Conservation (phyloP, 805 yeast genomes). For the Saturnispora zaruensis region DNA sequence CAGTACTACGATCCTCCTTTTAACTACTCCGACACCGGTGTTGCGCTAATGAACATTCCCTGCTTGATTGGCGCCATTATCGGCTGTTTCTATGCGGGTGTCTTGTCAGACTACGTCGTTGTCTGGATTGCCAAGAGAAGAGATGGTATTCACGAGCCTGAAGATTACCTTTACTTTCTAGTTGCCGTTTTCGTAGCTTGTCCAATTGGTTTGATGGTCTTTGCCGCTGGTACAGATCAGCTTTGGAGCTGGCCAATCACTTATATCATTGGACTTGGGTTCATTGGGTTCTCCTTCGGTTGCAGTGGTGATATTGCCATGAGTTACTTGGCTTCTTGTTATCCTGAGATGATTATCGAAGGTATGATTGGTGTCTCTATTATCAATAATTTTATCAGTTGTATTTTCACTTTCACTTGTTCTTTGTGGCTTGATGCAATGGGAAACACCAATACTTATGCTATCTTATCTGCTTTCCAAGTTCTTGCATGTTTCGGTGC, state of each 20-base stretch:
- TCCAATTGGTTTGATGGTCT: slow-evolving; percentile 54
- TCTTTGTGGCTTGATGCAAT: slow-evolving; percentile 49
- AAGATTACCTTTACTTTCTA: slow-evolving; percentile 51
- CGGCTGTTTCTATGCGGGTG: slow-evolving; percentile 61
- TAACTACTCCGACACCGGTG: slow-evolving; percentile 55
- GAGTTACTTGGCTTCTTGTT: slow-evolving; percentile 58
- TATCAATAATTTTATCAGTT: slow-evolving; percentile 56
- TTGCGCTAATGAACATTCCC: slow-evolving; percentile 71
- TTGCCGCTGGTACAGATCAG: slow-evolving; percentile 57
- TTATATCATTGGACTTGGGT: slow-evolving; percentile 49
- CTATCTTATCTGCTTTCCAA: slow-evolving; percentile 52
- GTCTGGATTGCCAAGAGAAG: slow-evolving; percentile 52
- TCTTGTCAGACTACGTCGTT: slow-evolving; percentile 50
- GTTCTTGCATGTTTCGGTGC: slow-evolving; percentile 44
- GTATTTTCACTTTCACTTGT: slow-evolving; percentile 59
- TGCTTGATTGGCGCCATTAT: slow-evolving; percentile 56
- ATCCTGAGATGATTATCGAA: slow-evolving; percentile 61
- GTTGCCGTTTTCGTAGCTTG: slow-evolving; percentile 48
- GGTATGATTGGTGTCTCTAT: slow-evolving; percentile 64
- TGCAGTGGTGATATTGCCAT: slow-evolving; percentile 64
- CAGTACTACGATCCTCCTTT: slow-evolving; percentile 58
- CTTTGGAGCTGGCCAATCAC: slow-evolving; percentile 45
- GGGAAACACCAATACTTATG: slow-evolving; percentile 52
- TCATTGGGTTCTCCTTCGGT: slow-evolving; percentile 63
- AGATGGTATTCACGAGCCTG: slow-evolving; percentile 57